Evolutionary conservation across 176 grass and related monocot species (phyloP).

Genomic region (Chloris gayana): DNA sequence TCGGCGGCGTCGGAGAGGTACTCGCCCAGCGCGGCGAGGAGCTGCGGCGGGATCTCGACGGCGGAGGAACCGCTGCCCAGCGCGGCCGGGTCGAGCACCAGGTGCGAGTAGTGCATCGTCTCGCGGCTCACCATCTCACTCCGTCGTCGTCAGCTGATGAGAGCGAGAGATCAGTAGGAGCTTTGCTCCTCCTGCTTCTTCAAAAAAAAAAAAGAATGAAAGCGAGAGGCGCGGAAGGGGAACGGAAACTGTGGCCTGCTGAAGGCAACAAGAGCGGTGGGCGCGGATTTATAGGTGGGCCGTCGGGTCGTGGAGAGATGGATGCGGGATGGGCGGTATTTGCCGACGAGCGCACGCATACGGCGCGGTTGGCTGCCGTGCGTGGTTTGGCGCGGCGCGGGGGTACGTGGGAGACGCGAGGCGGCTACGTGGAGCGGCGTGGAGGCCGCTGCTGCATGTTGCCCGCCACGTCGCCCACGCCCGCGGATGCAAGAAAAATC

Average conservation of each 20-base stretch:
- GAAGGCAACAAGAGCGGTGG: neutral
- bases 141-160: too few relatives aligned
- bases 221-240: too few relatives aligned
- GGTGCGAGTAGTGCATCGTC: slow-evolving; percentile 11
- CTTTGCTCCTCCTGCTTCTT: too few relatives aligned
- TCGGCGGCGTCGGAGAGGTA: slow-evolving; percentile 15
- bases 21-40: slow-evolving; percentile 51
- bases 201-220: too few relatives aligned
- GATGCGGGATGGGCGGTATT: slow-evolving; percentile 9
- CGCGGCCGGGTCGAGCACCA: slow-evolving; percentile 39
- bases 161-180: too few relatives aligned
- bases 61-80: slow-evolving; percentile 9
- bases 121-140: slow-evolving; percentile 42
- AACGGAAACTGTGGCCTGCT: neutral
- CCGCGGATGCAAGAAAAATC: too few relatives aligned
- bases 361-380: slow-evolving; percentile 11
- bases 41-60: slow-evolving; percentile 50
- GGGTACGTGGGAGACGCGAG: slow-evolving; percentile 16
- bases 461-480: slow-evolving; percentile 53
- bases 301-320: neutral
- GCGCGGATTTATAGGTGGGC: slow-evolving; percentile 39
- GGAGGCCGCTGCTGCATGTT: slow-evolving; percentile 44
- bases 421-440: slow-evolving; percentile 35
- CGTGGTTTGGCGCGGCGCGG: neutral
- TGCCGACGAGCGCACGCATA: neutral